Evolutionary conservation across 768 basidiomycete genomes (phyloP).

Genomic region (Asterophora lycoperdoides): DNA sequence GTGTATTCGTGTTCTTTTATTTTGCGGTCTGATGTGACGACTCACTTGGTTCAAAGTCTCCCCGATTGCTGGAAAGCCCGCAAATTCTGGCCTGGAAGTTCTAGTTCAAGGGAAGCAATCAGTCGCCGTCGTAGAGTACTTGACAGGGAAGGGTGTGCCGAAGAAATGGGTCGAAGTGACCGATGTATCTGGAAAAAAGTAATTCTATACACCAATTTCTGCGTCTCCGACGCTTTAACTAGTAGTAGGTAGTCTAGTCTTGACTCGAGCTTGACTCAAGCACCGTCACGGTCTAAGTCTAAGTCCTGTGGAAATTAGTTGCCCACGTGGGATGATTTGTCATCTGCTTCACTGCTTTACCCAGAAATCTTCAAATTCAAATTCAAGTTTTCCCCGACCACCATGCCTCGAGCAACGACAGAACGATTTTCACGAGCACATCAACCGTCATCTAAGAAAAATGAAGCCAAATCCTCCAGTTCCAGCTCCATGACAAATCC

Average conservation of each 20-base stretch:
- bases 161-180: slow-evolving; percentile 71
- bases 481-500: slow-evolving; percentile 68
- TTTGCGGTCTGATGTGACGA: no score
- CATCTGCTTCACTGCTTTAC: background rate
- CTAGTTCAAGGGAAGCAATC: slow-evolving; percentile 84
- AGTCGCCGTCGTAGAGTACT: slow-evolving; percentile 58
- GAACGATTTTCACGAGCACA: slow-evolving; percentile 71
- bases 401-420: slow-evolving; percentile 78
- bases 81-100: slow-evolving; percentile 56
- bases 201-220: no score
- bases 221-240: no score
- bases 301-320: slow-evolving; percentile 54
- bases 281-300: no score
- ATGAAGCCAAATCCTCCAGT: slow-evolving; percentile 40
- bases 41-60: slow-evolving; percentile 41
- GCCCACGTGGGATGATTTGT: background rate
- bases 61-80: slow-evolving; percentile 51
- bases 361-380: slow-evolving; percentile 1
- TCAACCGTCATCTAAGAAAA: slow-evolving; percentile 52
- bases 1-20: slow-evolving; percentile 16
- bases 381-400: background rate
- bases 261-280: no score
- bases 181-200: slow-evolving; percentile 50
- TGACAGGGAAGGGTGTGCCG: slow-evolving; percentile 69
- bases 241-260: no score